Percentiles rank a stretch among this genome's conserved stretches.
Conservation (phyloP, 768 basidiomycete genomes). For the Amanita muscaria region DNA sequence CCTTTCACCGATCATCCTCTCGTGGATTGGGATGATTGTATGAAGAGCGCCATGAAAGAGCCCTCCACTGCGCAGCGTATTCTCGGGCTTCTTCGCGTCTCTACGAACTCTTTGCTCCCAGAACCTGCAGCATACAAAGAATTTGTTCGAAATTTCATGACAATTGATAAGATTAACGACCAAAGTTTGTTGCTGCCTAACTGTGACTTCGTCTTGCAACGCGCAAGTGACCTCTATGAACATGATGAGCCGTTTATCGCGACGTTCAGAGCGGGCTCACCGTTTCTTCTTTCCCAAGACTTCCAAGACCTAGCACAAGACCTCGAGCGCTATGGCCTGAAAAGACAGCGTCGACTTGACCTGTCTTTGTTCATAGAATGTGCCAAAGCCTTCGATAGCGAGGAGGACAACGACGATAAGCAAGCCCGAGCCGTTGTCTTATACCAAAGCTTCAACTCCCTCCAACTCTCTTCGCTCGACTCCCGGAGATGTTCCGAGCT, state of each 20-base stretch:
- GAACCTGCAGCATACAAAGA: not conserved
- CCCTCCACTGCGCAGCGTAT: not conserved
- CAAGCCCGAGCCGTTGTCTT: slow-evolving; percentile 21
- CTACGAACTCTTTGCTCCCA: not conserved
- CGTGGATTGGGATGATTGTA: not conserved
- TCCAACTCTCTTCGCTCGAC: slow-evolving; percentile 23
- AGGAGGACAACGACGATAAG: slow-evolving; percentile 13
- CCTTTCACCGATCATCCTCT: slow-evolving; percentile 1
- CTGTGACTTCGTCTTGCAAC: slow-evolving; percentile 15
- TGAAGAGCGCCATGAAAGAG: not conserved
- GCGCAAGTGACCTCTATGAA: slow-evolving; percentile 24
- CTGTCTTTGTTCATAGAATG: slow-evolving; percentile 28
- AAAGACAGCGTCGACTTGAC: slow-evolving; percentile 19
- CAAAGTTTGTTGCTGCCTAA: slow-evolving; percentile 26
- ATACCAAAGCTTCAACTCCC: slow-evolving; percentile 21
- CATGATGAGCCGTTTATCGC: slow-evolving; percentile 27
- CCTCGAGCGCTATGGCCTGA: slow-evolving; percentile 24
- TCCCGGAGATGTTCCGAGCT: slow-evolving; percentile 22
- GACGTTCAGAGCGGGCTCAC: slow-evolving; percentile 24
- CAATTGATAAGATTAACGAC: slow-evolving; percentile 1
- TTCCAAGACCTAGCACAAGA: slow-evolving; percentile 22
- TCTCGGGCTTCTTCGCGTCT: not conserved
- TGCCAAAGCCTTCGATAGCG: slow-evolving; percentile 23
- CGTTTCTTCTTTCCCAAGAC: slow-evolving; percentile 22
- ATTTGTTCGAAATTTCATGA: not conserved